Evolutionary conservation across 2,329 filamentous ascomycete genomes (phyloP).

Genomic region (Byssothecium circinans): DNA sequence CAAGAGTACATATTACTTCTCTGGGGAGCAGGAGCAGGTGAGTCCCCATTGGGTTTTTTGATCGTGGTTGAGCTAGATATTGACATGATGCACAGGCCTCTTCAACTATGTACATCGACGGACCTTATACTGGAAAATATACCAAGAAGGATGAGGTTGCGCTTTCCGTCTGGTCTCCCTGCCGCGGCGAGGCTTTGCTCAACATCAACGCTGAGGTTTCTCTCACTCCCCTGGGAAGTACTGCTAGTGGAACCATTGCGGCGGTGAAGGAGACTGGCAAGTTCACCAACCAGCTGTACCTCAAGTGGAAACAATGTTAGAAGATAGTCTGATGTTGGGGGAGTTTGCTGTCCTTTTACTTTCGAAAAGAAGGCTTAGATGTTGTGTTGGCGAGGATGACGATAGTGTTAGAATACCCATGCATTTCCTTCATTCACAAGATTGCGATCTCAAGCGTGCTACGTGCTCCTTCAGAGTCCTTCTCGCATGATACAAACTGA

Average conservation of each 20-base stretch:
- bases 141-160: conserved; percentile 47
- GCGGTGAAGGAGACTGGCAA: conserved; percentile 28
- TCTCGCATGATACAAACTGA: not conserved
- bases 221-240: conserved; percentile 27
- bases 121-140: conserved; percentile 50
- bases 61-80: not conserved
- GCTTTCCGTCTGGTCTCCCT: conserved; percentile 33
- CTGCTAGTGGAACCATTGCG: conserved; percentile 27
- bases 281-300: conserved; percentile 30
- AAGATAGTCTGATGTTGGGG: not conserved
- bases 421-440: not conserved
- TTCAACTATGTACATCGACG: conserved; percentile 32
- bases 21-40: conserved; percentile 34
- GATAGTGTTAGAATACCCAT: not conserved
- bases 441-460: not conserved
- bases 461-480: too few relatives aligned
- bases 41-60: not conserved
- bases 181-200: conserved; percentile 28
- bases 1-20: conserved; percentile 43
- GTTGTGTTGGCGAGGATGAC: not conserved
- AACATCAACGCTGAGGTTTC: conserved; percentile 37
- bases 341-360: not conserved
- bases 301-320: conserved; percentile 41
- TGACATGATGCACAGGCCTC: conserved; percentile 13
- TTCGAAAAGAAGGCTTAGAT: not conserved